phyloP scores from a whole-genome alignment of 345 rosid species.

The Syzygium grande region DNA sequence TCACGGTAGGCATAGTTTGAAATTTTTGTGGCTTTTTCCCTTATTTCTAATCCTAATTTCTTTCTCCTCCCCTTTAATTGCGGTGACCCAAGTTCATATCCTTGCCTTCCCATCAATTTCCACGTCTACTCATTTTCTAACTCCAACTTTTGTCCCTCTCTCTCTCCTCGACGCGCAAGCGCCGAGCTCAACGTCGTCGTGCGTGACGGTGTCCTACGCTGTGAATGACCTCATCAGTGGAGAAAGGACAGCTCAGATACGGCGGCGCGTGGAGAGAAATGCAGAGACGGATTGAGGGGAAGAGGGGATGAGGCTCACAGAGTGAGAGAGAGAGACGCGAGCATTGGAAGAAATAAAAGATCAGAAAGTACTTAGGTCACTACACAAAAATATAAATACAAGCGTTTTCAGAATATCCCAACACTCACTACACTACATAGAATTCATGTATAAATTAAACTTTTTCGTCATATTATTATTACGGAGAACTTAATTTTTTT shows the following conservation, averaged over 20 bases:
- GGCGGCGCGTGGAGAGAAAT: not conserved
- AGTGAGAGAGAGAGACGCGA: not conserved
- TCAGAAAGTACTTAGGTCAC: accelerated
- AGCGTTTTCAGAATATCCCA: not conserved
- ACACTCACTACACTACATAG: too few relatives aligned
- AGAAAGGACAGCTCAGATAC: too few relatives aligned
- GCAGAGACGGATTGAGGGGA: not conserved
- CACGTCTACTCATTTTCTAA: accelerated
- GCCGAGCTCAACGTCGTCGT: not conserved
- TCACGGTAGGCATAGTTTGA: too few relatives aligned
- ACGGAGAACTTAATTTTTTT: too few relatives aligned
- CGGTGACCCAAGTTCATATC: not conserved
- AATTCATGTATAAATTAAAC: too few relatives aligned
- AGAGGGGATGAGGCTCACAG: too few relatives aligned
- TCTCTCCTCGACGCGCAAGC: not conserved
- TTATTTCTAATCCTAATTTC: not conserved
- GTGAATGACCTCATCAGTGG: too few relatives aligned
- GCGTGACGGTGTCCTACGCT: too few relatives aligned
- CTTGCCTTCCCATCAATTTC: not conserved
- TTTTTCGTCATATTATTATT: too few relatives aligned
- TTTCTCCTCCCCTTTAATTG: not conserved
- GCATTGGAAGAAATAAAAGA: not conserved
- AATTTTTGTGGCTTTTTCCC: too few relatives aligned
- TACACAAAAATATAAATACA: not conserved
- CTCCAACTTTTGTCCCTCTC: not conserved